Evolutionary conservation across 2,329 filamentous ascomycete genomes (phyloP), one percentile per base, ranked within the genome.

Genomic region (Colletotrichum euphorbiae): DNA sequence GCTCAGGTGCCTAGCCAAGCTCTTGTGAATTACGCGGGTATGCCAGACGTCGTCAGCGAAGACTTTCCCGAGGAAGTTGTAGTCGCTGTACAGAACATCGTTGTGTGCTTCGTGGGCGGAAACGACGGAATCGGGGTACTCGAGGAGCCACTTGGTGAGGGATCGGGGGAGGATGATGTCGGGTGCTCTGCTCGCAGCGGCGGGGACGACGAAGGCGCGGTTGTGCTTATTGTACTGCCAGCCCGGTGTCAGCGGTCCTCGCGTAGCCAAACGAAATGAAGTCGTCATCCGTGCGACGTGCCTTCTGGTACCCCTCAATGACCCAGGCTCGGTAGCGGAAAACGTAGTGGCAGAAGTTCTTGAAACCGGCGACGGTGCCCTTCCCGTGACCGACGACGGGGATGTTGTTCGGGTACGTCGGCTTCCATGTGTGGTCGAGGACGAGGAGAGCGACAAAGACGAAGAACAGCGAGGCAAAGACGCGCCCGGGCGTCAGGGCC

Each of bases 131-230:
- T 84, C 83, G n/a, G 83, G 82, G 70, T 82, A 79, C 46, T 83
- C 80, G 66, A 84, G 77, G 73, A 84, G 78, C 83, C 83, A 85
- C 8, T 75, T 72, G 8, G 81, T 78, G 71, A 83, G 80, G 0
- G 77, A 78, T 3, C 75, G 76, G 2, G 83, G 83, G 4, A 85
- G 74, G 56, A 85, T 78, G 43, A 85, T 78, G 50, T 84, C 82
- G 21, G 79, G 75, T 1, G 80, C 77, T 2, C 80, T 77, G 7
- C 78, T 78, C 1, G 82, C 76, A 4, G 80, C 77, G 0, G 80
- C 76, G 2, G 82, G 82, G 0, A 81, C 76, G 13, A 83, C 75
- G 57, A 84, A 84, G 0, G 82, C 75, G 50, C 76, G 73, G 36
- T 76, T 78, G 3, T 78, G 74, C 59, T 81, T 83, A 56, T 78